phyloP scores from a whole-genome alignment of 208 protist genomes.

The Phytomonas sp. region DNA sequence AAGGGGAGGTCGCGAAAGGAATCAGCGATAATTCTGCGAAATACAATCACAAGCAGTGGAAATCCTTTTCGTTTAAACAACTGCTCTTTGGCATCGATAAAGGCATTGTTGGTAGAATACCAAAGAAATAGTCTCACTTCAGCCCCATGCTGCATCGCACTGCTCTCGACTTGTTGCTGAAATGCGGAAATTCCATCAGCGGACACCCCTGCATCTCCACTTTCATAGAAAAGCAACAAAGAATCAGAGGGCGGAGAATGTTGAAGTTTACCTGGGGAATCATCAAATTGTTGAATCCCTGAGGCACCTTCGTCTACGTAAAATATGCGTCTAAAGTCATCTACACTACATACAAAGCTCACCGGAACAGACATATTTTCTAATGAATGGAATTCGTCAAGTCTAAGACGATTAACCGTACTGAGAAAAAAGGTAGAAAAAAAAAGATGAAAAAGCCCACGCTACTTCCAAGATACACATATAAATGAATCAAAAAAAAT shows the following conservation, averaged over 20 bases:
- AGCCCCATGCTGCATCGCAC: slow-evolving; percentile 12
- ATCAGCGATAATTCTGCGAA: slow-evolving; percentile 44
- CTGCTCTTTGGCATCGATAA: slow-evolving; percentile 42
- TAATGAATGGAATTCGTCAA: not conserved
- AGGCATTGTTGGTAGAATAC: slow-evolving; percentile 49
- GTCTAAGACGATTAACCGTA: not conserved
- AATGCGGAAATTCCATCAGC: slow-evolving; percentile 24
- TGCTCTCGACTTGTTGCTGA: slow-evolving; percentile 20
- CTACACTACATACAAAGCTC: slow-evolving; percentile 33
- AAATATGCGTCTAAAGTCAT: slow-evolving; percentile 51
- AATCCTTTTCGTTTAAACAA: slow-evolving; percentile 40
- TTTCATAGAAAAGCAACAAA: slow-evolving; percentile 72
- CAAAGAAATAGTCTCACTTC: slow-evolving; percentile 45
- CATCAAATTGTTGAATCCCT: not conserved
- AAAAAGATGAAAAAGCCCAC: not conserved
- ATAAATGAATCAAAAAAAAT: too few species aligned
- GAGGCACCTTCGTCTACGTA: not conserved
- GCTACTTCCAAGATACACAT: too few species aligned
- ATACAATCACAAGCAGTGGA: slow-evolving; percentile 55
- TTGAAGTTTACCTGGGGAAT: not conserved
- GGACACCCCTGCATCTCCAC: slow-evolving; percentile 33
- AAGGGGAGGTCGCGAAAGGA: slow-evolving; percentile 29
- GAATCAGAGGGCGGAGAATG: slow-evolving; percentile 12
- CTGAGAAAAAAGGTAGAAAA: not conserved
- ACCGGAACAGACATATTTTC: slow-evolving; percentile 1